Evolutionary conservation across 768 basidiomycete genomes (phyloP), one percentile per base, ranked within the genome.

Genomic region (Termitomyces sp.): DNA sequence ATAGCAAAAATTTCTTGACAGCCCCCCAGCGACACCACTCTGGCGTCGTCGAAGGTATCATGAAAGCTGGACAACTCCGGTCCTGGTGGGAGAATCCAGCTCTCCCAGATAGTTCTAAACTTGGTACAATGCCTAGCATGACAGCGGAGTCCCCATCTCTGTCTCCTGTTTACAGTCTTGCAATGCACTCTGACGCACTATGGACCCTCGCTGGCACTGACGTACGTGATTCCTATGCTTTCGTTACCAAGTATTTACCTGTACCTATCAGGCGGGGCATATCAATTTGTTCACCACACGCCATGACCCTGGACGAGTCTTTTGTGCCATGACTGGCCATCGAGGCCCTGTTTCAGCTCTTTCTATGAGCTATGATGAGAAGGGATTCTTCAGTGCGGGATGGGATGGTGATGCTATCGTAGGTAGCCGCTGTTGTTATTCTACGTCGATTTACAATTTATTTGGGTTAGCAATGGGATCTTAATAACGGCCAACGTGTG

Each of bases 361-460:
- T 58, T 81, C 87, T 1, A 77, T 99, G 65, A 81, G 87, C 62
- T 84, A 90, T 64, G 87, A 91, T 61, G 93, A 98, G 73, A 90
- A 90, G 65, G 85, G 88, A 0, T 85, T 95, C 65, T 88, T 94
- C 67, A 96, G 93, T 70, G 95, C 92, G 6, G 89, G 94, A 20
- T 98, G 96, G 96, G 97, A 98, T 70, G 92, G 94, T 12, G 86
- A 91, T 66, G 89, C 92, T 15, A 80, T 87, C 49, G 95, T 94
- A 72, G 73, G 91, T 80, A 22, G 49, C 20, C 39, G 24, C 18
- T 58, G 48, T 42, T 38, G 15, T 58, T 50, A 50, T 20, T 12
- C 50, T 50, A 60, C 48, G 42, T 56, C 62, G 57, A 66, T 40
- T 59, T 50, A 54, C n/a, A 49, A 59, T 68, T 44, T 36, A 60